Evolutionary conservation across 1,139 yeast genomes (phyloP).

Genomic region (Tardiomyces blankii): DNA sequence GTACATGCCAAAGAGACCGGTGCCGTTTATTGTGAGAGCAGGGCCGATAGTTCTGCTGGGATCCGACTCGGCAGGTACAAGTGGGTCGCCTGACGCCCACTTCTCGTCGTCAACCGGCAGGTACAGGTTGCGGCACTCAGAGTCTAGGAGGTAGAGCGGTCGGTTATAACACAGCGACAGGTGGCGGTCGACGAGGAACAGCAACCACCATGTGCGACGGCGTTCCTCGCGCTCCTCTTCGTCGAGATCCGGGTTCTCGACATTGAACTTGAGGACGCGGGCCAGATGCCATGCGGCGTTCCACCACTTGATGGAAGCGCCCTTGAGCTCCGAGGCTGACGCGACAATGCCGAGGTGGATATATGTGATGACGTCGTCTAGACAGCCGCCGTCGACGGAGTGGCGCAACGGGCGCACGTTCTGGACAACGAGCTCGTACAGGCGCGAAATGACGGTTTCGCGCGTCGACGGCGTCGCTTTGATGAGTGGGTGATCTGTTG

Average conservation of each 20-base stretch:
- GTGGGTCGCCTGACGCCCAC: constrained; percentile 17
- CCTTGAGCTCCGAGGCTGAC: constrained; percentile 31
- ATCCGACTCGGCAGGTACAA: neutral
- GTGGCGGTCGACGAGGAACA: constrained; percentile 32
- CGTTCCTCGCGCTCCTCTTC: constrained; percentile 31
- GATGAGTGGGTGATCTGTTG: constrained; percentile 28
- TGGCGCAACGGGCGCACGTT: constrained; percentile 18
- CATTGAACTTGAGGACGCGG: constrained; percentile 22
- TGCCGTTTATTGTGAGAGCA: constrained; percentile 8
- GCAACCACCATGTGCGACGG: constrained; percentile 33
- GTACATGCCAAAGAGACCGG: constrained; percentile 14
- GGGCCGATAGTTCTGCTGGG: neutral
- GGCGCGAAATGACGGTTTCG: constrained; percentile 17
- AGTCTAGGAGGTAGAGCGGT: constrained; percentile 25
- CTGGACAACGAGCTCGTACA: constrained; percentile 19
- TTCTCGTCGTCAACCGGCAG: constrained; percentile 27
- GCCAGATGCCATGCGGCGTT: constrained; percentile 28
- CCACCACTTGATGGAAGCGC: constrained; percentile 32
- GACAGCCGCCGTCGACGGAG: constrained; percentile 18
- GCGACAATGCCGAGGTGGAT: constrained; percentile 30
- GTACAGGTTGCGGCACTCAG: constrained; percentile 24
- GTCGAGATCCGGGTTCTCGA: constrained; percentile 18
- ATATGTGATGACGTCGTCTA: constrained; percentile 31
- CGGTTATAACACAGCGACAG: constrained; percentile 30
- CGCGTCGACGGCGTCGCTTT: constrained; percentile 22